These are phyloP conservation scores for Apodospora peruviana DNA, from an alignment of 495 filamentous ascomycete species.

Conservation along the genomic window DNA sequence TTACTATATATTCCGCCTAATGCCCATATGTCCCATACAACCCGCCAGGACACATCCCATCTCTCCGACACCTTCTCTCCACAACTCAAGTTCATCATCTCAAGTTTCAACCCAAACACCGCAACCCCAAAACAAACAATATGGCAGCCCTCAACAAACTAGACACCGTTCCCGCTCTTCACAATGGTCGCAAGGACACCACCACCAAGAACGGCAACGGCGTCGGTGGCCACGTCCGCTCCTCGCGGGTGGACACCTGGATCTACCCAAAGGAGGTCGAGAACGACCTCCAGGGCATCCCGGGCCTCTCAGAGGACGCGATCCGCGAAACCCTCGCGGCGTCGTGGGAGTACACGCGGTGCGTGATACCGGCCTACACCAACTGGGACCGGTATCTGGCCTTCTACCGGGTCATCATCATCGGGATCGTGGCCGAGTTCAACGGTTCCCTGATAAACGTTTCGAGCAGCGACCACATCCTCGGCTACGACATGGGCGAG, in stretches of 20 bases:
- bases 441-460: constrained; percentile 9
- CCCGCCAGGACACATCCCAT: not conserved
- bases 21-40: not conserved
- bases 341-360: constrained; percentile 11
- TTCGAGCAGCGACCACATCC: not conserved
- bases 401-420: constrained; percentile 10
- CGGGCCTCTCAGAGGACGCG: not conserved
- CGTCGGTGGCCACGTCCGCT: too few species aligned
- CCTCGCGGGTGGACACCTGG: not conserved
- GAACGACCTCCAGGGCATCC: not conserved
- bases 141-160: not conserved
- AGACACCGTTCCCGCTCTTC: not conserved
- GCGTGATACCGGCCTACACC: constrained; percentile 13
- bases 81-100: not conserved
- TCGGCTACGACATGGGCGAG: constrained; percentile 9
- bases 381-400: constrained; percentile 13
- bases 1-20: not conserved
- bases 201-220: not conserved
- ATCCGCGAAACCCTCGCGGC: constrained; percentile 4
- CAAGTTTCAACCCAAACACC: not conserved
- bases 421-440: constrained; percentile 15
- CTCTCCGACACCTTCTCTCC: not conserved
- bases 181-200: not conserved
- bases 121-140: not conserved
- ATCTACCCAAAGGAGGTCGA: not conserved